Evolutionary conservation across 2,329 filamentous ascomycete species (phyloP).

Genomic region (Sclerotinia borealis): DNA sequence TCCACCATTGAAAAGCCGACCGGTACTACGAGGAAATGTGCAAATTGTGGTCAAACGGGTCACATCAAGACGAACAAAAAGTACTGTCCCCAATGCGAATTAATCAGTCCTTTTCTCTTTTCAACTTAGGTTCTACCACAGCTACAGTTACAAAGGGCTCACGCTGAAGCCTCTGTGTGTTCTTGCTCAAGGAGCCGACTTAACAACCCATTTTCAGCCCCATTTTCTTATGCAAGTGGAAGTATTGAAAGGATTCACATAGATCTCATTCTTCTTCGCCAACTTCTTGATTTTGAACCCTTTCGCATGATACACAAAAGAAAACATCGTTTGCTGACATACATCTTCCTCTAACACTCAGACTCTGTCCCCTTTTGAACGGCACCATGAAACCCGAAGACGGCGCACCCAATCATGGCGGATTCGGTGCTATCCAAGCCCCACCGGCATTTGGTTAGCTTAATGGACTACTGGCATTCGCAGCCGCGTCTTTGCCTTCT

Average conservation of each 20-base stretch:
- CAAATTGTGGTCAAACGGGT: conserved; percentile 92
- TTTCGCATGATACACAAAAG: neutral
- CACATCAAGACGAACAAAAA: conserved; percentile 99
- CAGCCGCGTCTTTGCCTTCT: conserved; percentile 5
- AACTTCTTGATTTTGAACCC: neutral
- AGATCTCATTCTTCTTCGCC: neutral
- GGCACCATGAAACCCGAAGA: conserved; percentile 65
- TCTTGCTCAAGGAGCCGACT: conserved; percentile 14
- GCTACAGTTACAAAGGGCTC: neutral
- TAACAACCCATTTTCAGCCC: neutral
- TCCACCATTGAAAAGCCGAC: conserved; percentile 46
- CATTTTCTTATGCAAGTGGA: neutral
- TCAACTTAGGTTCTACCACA: neutral
- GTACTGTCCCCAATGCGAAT: conserved; percentile 41
- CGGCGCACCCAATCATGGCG: conserved; percentile 47
- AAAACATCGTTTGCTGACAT: conserved; percentile 9
- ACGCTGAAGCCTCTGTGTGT: conserved; percentile 3
- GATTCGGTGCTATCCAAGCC: conserved; percentile 44
- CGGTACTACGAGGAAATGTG: conserved; percentile 84
- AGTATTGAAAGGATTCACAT: neutral
- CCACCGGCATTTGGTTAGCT: conserved; percentile 4
- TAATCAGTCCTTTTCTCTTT: conserved; percentile 8
- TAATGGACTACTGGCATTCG: neutral
- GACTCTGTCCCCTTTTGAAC: conserved; percentile 78
- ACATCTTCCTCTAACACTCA: conserved; percentile 34